phyloP scores from a whole-genome alignment of 495 filamentous ascomycete genomes.

The Aspergillus cavernicola region DNA sequence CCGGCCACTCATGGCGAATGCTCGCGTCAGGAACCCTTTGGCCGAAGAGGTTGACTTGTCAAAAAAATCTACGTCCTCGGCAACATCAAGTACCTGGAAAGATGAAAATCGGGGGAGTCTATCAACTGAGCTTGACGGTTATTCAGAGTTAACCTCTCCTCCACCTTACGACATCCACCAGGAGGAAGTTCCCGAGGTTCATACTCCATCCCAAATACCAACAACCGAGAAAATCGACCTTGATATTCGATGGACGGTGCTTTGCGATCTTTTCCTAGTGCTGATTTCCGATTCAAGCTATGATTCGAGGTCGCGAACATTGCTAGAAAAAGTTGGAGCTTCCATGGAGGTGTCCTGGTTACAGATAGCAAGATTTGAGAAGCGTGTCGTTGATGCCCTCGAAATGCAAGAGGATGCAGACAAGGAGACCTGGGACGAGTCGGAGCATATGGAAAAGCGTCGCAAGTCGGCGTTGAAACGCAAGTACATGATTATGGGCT shows the following conservation, averaged over 20 bases:
- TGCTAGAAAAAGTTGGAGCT: conserved; percentile 79
- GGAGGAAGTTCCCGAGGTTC: conserved; percentile 70
- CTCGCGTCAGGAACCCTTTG: conserved; percentile 90
- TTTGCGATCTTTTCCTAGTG: conserved; percentile 94
- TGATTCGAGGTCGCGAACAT: conserved; percentile 79
- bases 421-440: conserved; percentile 96
- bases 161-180: conserved; percentile 70
- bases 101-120: conserved; percentile 24
- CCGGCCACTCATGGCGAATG: conserved; percentile 84
- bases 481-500: conserved; percentile 90
- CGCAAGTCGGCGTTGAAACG: conserved; percentile 74
- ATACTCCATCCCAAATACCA: conserved; percentile 75
- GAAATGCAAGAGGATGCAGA: conserved; percentile 93
- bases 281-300: conserved; percentile 94
- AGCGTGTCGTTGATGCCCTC: conserved; percentile 91
- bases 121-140: conserved; percentile 28
- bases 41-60: conserved; percentile 42
- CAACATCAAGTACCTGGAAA: conserved; percentile 26
- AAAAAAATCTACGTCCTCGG: conserved; percentile 30
- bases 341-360: conserved; percentile 81
- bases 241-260: conserved; percentile 93
- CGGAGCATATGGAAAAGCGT: conserved; percentile 87
- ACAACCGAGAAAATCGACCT: conserved; percentile 84
- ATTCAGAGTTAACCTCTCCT: conserved; percentile 47
- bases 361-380: conserved; percentile 95